phyloP scores from a whole-genome alignment of 345 rosid species.

The Passiflora organensis region DNA sequence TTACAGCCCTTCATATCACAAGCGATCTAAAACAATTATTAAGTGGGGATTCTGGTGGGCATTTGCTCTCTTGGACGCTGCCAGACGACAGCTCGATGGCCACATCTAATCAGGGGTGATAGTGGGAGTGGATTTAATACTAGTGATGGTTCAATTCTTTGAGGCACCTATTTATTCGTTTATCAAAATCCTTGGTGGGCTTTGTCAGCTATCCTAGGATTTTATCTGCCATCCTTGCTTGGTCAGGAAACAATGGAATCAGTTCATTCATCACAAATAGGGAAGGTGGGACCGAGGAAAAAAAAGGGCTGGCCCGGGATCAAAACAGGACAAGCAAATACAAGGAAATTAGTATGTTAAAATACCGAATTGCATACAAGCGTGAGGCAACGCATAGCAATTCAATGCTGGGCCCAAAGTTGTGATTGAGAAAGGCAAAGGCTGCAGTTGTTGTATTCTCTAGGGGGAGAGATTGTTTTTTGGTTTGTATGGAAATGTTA shows the following conservation, averaged over 20 bases:
- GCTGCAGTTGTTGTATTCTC: slow-evolving; percentile 5
- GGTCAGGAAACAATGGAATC: background rate
- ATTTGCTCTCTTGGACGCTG: slow-evolving; percentile 87
- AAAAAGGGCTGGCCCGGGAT: slow-evolving; percentile 30
- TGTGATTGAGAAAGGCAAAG: slow-evolving; percentile 12
- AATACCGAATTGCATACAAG: slow-evolving; percentile 7
- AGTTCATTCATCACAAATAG: slow-evolving; percentile 6
- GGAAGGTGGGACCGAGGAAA: slow-evolving; percentile 14
- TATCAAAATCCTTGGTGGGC: slow-evolving; percentile 14
- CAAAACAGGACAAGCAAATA: slow-evolving; percentile 7
- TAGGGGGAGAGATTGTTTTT: slow-evolving; percentile 22
- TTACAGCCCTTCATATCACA: slow-evolving; percentile 77
- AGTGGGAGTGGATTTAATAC: background rate
- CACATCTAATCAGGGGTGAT: slow-evolving; percentile 56
- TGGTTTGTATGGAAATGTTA: slow-evolving; percentile 15
- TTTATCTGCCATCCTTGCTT: slow-evolving; percentile 8
- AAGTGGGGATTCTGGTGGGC: slow-evolving; percentile 89
- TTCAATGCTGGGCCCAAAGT: slow-evolving; percentile 5
- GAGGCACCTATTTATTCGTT: slow-evolving; percentile 9
- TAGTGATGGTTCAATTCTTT: slow-evolving; percentile 16
- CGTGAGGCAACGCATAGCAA: background rate
- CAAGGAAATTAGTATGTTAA: background rate
- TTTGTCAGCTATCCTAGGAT: slow-evolving; percentile 2
- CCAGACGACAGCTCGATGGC: slow-evolving; percentile 71
- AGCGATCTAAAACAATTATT: slow-evolving; percentile 84